phyloP scores from a whole-genome alignment of 2,329 filamentous ascomycete species.

The Emergomyces orientalis region DNA sequence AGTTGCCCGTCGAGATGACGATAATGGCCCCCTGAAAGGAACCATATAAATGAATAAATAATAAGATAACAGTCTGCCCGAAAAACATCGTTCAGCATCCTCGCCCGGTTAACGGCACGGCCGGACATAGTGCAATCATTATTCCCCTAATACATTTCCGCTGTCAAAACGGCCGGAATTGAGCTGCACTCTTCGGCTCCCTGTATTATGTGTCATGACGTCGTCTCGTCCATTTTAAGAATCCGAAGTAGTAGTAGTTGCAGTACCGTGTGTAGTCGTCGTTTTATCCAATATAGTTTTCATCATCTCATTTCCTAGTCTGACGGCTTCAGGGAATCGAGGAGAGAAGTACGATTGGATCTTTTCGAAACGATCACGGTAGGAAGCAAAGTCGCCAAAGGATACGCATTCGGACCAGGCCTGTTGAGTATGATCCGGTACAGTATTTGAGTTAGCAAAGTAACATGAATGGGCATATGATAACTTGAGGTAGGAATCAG shows the following conservation, averaged over 20 bases:
- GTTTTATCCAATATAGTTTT: constrained; percentile 84
- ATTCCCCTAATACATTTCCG: neutral
- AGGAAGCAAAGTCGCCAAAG: constrained; percentile 85
- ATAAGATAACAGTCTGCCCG: neutral
- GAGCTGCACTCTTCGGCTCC: neutral
- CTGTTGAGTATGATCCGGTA: constrained; percentile 23
- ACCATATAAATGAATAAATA: neutral
- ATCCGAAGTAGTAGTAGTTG: neutral
- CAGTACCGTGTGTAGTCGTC: constrained; percentile 13
- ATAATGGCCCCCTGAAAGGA: neutral
- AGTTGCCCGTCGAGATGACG: neutral
- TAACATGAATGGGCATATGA: neutral
- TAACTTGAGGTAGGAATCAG: neutral
- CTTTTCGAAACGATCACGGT: constrained; percentile 79
- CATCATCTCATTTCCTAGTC: constrained; percentile 93
- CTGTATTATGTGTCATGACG: neutral
- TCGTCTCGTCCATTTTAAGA: neutral
- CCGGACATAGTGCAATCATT: neutral
- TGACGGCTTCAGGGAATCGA: constrained; percentile 75
- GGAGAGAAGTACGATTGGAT: constrained; percentile 90
- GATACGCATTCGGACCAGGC: constrained; percentile 93
- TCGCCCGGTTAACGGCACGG: neutral
- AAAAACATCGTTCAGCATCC: neutral
- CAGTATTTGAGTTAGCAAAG: neutral
- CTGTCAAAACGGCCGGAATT: neutral